Evolutionary conservation across 805 yeast genomes (phyloP).

Genomic region (Komagataella pastoris): DNA sequence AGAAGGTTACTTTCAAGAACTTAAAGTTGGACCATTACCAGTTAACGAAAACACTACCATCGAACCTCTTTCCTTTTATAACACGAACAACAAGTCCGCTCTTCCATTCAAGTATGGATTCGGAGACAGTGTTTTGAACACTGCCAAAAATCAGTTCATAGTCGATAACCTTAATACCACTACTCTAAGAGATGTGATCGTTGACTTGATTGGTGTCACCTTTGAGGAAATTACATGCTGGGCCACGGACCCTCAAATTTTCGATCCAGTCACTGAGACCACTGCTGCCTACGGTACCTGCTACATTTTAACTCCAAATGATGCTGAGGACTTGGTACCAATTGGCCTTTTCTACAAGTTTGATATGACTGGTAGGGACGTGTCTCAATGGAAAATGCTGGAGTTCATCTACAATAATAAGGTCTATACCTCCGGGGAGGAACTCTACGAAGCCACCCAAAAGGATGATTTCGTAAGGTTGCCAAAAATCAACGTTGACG

Average conservation of each 20-base stretch:
- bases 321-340: conserved; percentile 11
- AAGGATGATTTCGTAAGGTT: conserved; percentile 8
- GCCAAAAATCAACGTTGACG: conserved; percentile 5
- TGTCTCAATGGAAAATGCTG: conserved; percentile 3
- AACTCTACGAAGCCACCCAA: conserved; percentile 11
- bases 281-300: conserved; percentile 1
- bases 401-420: conserved; percentile 12
- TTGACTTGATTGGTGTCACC: conserved; percentile 2
- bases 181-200: background rate
- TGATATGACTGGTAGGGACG: conserved; percentile 11
- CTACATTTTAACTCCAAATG: conserved; percentile 1
- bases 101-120: conserved; percentile 2
- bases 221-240: background rate
- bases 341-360: conserved; percentile 11
- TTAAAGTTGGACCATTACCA: conserved; percentile 3
- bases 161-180: background rate
- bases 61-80: background rate
- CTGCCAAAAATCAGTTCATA: background rate
- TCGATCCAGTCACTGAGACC: conserved; percentile 1
- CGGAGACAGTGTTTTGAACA: conserved; percentile 2
- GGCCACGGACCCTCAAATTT: conserved; percentile 2
- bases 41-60: background rate
- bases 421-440: conserved; percentile 11
- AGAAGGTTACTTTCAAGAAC: conserved; percentile 2
- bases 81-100: background rate